Evolutionary conservation across 352 stramenopile species (phyloP), one percentile per base, ranked within the genome.

Genomic region (Globisporangium solare): DNA sequence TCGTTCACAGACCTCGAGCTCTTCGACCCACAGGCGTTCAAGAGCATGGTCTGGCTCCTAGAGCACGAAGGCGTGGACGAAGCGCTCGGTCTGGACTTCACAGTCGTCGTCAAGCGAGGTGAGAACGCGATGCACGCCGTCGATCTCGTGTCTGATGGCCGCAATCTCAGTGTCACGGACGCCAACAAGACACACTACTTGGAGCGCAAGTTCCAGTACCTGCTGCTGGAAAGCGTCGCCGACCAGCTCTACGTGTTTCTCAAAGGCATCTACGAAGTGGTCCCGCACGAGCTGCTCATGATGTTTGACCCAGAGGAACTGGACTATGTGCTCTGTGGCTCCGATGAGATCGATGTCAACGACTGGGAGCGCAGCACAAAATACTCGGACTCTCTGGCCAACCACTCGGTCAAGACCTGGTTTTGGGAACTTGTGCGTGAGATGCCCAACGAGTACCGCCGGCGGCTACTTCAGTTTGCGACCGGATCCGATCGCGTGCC

Each of bases 271-370:
- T 97, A 97, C 62, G 89, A 98, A 59, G 82, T 98, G 11, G 47
- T 98, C 27, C 94, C 93, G 0, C 74, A 92, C 41, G 74, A 92
- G 18, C 71, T 98, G 11, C 68, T 98, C 20, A 88, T 92, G 35
- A 74, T 98, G 6, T 98, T 98, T 64, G 95, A 98, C 63, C 92
- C 92, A 58, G 86, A 98, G 65, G 94, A 98, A 71, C 66, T 99
- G 3, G 92, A 98, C 68, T 79, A 98, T 39, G 48, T 98, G 8
- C 74, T 98, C 56, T 98, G 92, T 54, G 95, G 95, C 20, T 70
- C 97, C 37, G 87, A 96, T 12, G 76, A 80, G 47, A 97, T 98
- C 61, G 86, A 98, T 49, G 91, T 98, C 43, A 71, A 94, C 24
- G 94, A 99, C 70, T 99, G 96, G 96, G 81, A 90, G 27, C 27